Percentiles rank a stretch among this genome's conserved stretches.
These are phyloP conservation scores for Penicillium sp. DNA, from an alignment of 2,329 filamentous ascomycete species.

Conservation along the genomic window DNA sequence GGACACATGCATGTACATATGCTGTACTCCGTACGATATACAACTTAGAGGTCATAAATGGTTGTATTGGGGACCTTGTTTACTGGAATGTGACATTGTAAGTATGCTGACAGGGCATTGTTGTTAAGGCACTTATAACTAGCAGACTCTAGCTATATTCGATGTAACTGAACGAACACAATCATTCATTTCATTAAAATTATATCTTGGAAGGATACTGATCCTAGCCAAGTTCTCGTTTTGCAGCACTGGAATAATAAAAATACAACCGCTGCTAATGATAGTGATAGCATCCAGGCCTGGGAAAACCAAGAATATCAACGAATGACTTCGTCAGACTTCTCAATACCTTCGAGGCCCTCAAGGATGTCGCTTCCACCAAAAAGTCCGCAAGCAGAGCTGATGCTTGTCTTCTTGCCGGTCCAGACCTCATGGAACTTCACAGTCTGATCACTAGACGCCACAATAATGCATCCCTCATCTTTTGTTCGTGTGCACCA, in stretches of 20 bases:
- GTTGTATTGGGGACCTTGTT: not conserved
- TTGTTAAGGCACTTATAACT: too few species aligned
- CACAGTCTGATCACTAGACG: constrained; percentile 85
- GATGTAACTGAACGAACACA: not conserved
- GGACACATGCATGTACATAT: not conserved
- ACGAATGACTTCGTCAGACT: constrained; percentile 62
- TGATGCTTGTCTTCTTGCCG: constrained; percentile 57
- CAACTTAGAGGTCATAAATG: too few species aligned
- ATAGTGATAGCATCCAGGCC: constrained; percentile 2
- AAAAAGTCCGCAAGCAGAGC: constrained; percentile 60
- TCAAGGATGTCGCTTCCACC: constrained; percentile 86
- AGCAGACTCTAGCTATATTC: too few species aligned
- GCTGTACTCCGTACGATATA: too few species aligned
- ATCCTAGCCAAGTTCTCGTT: not conserved
- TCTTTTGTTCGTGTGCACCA: constrained; percentile 58
- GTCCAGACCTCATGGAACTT: constrained; percentile 96
- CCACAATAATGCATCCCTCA: constrained; percentile 86
- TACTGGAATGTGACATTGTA: not conserved
- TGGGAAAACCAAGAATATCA: constrained; percentile 12
- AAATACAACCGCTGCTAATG: constrained; percentile 1
- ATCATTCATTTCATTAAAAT: not conserved
- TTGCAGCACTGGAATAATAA: not conserved
- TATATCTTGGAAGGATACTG: not conserved
- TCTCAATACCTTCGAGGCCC: constrained; percentile 72
- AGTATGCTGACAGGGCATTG: not conserved